Base-by-base conservation (phyloP, 2,329 filamentous ascomycete species). In the Colletotrichum eleusines region DNA sequence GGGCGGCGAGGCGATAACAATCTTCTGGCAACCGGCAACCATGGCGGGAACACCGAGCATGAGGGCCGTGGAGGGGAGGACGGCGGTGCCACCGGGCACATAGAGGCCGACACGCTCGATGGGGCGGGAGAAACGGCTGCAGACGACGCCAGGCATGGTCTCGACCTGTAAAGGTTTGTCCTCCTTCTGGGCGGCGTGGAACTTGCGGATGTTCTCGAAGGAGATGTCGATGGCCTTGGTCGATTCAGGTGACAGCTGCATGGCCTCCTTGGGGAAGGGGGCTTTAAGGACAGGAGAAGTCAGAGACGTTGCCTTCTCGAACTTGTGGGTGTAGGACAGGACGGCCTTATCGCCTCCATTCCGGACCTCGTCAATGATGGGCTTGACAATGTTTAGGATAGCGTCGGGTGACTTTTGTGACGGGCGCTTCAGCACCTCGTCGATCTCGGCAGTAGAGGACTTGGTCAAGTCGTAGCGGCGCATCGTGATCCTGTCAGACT, bases 11-110 rank as follows among this genome's bases (percentile, higher is more conserved):
- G 96, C 96, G 44, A 99, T 85, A 20, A 99, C 92, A 72, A 99
- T 97, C 82, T 92, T 97, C 83, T 95, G 90, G 87, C 96, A 99
- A 31, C 96, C 96, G 31, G 96, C 96, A 9, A 98, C 96, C 92
- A 97, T 97, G 71, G 96, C 96, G 9, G 96, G 96, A 5, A 99
- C 96, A 78, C 96, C 96, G 64, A 99, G 88, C 96, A 99, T 99
- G 74, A 99, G 91, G 3, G 96, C 96, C 9, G 96, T 98, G 66
- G 94, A 97, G 16, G 96, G 96, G 50, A 99, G 87, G n/a, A 99
- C 96, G 1, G 96, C 96, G 1, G 96, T 99, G 73, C 96, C 96
- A 68, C 96, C 96, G 8, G 96, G 96, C 20, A 99, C 92, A 81
- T 99, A 99, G 7, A 98, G 86, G 73, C 96, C 96, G n/a, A 99